Conservation (phyloP, 495 filamentous ascomycete genomes). For the Aspergillus egyptiacus region DNA sequence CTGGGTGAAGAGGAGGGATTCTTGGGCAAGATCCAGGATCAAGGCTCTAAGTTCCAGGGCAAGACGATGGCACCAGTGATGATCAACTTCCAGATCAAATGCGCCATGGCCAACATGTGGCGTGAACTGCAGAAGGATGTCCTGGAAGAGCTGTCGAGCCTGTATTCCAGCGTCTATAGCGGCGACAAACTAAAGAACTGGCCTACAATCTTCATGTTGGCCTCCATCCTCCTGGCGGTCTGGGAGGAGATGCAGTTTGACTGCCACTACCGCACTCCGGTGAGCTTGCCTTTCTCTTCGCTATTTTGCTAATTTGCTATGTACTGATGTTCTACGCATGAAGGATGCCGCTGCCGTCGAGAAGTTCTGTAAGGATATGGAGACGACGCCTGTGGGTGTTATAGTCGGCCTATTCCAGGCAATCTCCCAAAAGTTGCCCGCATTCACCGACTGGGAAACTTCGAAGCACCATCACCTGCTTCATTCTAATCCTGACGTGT, state of each 20-base stretch:
- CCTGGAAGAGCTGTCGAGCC: constrained; percentile 77
- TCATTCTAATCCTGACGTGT: constrained; percentile 81
- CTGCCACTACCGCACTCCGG: constrained; percentile 80
- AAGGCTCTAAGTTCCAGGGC: constrained; percentile 72
- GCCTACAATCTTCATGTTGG: constrained; percentile 95
- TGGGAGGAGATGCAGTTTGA: constrained; percentile 99
- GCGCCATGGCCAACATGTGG: constrained; percentile 91
- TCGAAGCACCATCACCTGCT: constrained; percentile 78
- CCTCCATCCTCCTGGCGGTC: constrained; percentile 79
- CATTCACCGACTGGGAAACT: constrained; percentile 87
- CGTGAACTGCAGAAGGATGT: constrained; percentile 91
- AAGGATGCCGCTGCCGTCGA: constrained; percentile 70
- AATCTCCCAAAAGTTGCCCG: constrained; percentile 88
- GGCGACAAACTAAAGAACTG: constrained; percentile 93
- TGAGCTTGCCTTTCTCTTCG: constrained; percentile 18
- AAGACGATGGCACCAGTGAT: constrained; percentile 89
- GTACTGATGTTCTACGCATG: background rate
- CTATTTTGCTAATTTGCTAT: too few relatives aligned
- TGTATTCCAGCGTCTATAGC: constrained; percentile 90
- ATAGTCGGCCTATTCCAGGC: constrained; percentile 92
- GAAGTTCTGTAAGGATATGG: constrained; percentile 94
- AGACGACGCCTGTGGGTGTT: constrained; percentile 85
- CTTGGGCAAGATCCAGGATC: constrained; percentile 72
- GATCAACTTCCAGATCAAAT: constrained; percentile 99
- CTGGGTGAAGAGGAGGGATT: constrained; percentile 71